Percentiles rank a stretch among this genome's conserved stretches.
These are phyloP conservation scores for Pestalotiopsis sp. DNA, from an alignment of 2,329 filamentous ascomycete genomes.

Conservation along the genomic window DNA sequence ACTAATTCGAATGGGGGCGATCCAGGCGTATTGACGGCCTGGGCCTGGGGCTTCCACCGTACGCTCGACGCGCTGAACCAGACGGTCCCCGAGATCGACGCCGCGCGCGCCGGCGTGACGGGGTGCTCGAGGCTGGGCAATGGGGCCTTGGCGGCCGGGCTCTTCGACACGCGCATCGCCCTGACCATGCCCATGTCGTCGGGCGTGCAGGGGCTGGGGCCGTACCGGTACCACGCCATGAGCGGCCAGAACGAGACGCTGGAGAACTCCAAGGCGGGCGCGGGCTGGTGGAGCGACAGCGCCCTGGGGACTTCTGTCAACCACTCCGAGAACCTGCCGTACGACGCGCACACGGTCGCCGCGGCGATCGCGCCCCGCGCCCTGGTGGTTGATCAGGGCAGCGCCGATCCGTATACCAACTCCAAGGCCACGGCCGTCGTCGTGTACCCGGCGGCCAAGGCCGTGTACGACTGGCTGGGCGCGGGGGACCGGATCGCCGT, in stretches of 20 bases:
- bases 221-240: conserved; percentile 48
- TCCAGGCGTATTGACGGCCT: conserved; percentile 50
- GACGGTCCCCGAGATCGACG: conserved; percentile 46
- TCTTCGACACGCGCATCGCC: conserved; percentile 52
- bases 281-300: conserved; percentile 57
- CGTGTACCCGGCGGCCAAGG: conserved; percentile 50
- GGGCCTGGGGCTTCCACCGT: conserved; percentile 56
- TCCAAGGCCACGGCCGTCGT: conserved; percentile 49
- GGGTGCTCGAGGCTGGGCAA: conserved; percentile 57
- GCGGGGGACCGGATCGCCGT: conserved; percentile 49
- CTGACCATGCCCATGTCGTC: conserved; percentile 57
- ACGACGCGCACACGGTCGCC: conserved; percentile 60
- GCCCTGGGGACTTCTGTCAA: conserved; percentile 57
- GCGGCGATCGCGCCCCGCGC: conserved; percentile 57
- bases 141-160: conserved; percentile 51
- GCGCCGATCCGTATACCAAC: conserved; percentile 47
- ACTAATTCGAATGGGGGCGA: no score
- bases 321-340: conserved; percentile 51
- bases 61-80: conserved; percentile 51
- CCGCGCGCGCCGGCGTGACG: conserved; percentile 44
- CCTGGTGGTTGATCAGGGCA: conserved; percentile 56
- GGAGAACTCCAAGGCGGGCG: conserved; percentile 50
- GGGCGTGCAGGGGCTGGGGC: conserved; percentile 55
- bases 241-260: conserved; percentile 46
- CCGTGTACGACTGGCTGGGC: conserved; percentile 56